These are phyloP conservation scores for Erodium maritimum DNA, from an alignment of 345 rosid genomes.

Conservation along the genomic window DNA sequence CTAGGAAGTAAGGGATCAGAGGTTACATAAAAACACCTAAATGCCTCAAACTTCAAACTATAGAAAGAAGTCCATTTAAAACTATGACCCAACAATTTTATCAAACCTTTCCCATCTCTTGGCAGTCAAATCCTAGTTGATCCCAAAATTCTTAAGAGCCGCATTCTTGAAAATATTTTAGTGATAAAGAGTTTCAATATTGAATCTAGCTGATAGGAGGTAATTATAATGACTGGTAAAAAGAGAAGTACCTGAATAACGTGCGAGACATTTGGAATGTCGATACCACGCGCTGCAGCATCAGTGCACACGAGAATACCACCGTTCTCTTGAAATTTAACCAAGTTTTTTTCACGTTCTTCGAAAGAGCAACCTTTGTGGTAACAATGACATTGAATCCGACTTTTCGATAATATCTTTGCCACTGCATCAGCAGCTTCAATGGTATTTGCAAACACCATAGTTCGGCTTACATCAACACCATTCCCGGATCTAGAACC, in stretches of 20 bases:
- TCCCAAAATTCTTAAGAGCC: slow-evolving; percentile 33
- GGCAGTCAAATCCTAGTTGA: too few relatives aligned
- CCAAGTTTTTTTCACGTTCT: slow-evolving; percentile 55
- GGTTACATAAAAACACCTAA: too few relatives aligned
- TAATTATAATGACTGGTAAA: not conserved
- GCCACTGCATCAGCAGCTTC: slow-evolving; percentile 85
- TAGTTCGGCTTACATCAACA: slow-evolving; percentile 43
- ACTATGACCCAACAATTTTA: too few relatives aligned
- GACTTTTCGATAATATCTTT: slow-evolving; percentile 61
- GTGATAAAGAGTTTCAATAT: too few relatives aligned
- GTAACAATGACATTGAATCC: slow-evolving; percentile 61
- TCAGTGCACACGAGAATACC: slow-evolving; percentile 92
- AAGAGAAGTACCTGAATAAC: slow-evolving; percentile 68
- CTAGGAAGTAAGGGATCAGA: too few relatives aligned
- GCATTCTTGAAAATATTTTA: not conserved
- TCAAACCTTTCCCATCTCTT: too few relatives aligned
- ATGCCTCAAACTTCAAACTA: too few relatives aligned
- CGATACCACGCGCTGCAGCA: slow-evolving; percentile 98
- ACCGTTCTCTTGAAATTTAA: slow-evolving; percentile 59
- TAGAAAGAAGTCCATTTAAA: too few relatives aligned
- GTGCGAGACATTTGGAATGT: slow-evolving; percentile 81
- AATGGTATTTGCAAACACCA: slow-evolving; percentile 91
- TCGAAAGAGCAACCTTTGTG: slow-evolving; percentile 79
- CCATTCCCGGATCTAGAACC: slow-evolving; percentile 17
- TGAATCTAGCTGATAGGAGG: not conserved